Evolutionary conservation across 2,329 filamentous ascomycete genomes (phyloP).

Genomic region (Fusarium irregulare): DNA sequence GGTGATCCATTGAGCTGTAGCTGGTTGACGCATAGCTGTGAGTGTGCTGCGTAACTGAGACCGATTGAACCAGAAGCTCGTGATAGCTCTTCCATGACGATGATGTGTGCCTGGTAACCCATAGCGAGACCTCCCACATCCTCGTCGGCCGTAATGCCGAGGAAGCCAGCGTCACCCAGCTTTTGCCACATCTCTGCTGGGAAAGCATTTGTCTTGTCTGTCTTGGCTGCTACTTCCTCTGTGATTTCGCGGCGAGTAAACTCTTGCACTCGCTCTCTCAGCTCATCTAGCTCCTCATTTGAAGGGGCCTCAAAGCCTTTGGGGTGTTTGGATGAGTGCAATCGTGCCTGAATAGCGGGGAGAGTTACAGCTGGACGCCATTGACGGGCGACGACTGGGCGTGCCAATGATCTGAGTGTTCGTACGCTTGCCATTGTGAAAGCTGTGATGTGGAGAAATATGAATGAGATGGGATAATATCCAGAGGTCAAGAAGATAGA

Average conservation of each 20-base stretch:
- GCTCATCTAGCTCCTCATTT: conserved; percentile 78
- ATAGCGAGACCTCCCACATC: conserved; percentile 88
- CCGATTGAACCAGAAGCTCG: conserved; percentile 86
- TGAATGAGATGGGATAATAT: not conserved
- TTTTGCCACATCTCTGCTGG: conserved; percentile 93
- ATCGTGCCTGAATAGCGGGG: conserved; percentile 53
- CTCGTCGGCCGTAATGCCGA: conserved; percentile 94
- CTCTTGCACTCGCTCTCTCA: conserved; percentile 86
- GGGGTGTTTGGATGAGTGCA: conserved; percentile 69
- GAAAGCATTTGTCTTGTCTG: conserved; percentile 90
- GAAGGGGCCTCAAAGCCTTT: conserved; percentile 75
- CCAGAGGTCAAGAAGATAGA: not conserved
- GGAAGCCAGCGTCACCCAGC: conserved; percentile 88
- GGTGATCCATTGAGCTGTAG: conserved; percentile 86
- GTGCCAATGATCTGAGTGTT: conserved; percentile 51
- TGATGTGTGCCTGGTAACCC: conserved; percentile 96
- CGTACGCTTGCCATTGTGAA: conserved; percentile 56
- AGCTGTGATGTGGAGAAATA: not conserved
- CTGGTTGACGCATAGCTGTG: conserved; percentile 96
- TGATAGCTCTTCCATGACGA: conserved; percentile 95
- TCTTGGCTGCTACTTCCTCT: conserved; percentile 81
- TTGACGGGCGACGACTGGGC: conserved; percentile 46
- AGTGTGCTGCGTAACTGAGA: conserved; percentile 94
- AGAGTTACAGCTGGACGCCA: conserved; percentile 48
- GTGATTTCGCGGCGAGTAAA: conserved; percentile 90